Conservation (phyloP, 164 flowering plant species). For the Saururus chinensis region DNA sequence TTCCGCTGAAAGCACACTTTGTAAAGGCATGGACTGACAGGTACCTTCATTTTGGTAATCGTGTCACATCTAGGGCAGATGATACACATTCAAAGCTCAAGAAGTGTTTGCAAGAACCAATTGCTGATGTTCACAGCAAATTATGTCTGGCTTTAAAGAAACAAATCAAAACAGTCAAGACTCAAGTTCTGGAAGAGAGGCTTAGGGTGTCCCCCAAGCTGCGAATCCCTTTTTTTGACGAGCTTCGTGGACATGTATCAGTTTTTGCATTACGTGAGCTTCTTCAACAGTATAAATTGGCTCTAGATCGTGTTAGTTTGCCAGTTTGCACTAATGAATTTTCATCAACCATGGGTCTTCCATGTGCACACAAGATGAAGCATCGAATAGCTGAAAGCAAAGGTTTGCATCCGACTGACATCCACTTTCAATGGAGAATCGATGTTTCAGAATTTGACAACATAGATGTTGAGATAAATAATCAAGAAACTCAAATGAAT, state of each 20-base stretch:
- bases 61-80: constrained; percentile 4
- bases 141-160: constrained; percentile 5
- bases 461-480: neutral
- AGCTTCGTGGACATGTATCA: constrained; percentile 3
- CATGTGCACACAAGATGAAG: constrained; percentile 6
- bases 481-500: neutral
- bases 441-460: neutral
- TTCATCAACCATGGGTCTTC: constrained; percentile 8
- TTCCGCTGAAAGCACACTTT: constrained; percentile 6
- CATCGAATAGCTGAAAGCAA: neutral
- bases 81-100: constrained; percentile 7
- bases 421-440: constrained; percentile 6
- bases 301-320: neutral
- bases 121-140: constrained; percentile 1
- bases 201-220: neutral
- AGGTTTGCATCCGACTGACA: constrained; percentile 1
- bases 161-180: constrained; percentile 4
- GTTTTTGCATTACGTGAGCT: constrained; percentile 5
- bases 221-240: constrained; percentile 3
- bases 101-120: constrained; percentile 3
- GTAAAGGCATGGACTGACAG: constrained; percentile 8
- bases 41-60: constrained; percentile 5
- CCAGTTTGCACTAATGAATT: constrained; percentile 3
- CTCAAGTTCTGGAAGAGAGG: neutral
- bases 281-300: constrained; percentile 4